A percentile compares a stretch with the other conserved stretches of the same genome.
Evolutionary conservation across 331 rosid genomes (phyloP).

Genomic region (Malus hybrid): DNA sequence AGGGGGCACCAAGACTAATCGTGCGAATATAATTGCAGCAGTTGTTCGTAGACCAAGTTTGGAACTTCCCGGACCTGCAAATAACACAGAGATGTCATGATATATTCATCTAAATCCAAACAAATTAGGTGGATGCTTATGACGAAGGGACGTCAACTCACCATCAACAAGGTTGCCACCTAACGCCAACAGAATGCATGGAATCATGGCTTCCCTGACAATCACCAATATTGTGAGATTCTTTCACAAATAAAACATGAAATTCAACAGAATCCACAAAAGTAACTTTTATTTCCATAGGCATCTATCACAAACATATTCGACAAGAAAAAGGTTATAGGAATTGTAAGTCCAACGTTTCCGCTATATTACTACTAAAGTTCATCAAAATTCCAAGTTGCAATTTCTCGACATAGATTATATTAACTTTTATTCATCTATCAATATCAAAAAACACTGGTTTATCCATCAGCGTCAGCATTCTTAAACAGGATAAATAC

Average conservation of each 20-base stretch:
- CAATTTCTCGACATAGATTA: not conserved
- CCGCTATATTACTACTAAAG: not conserved
- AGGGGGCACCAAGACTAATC: conserved; percentile 83
- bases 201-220: conserved; percentile 98
- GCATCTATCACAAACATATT: not conserved
- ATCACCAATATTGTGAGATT: conserved; percentile 31
- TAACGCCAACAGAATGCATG: conserved; percentile 92
- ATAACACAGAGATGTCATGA: conserved; percentile 3
- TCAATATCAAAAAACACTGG: not conserved
- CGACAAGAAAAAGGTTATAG: too few species aligned
- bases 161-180: conserved; percentile 97
- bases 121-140: not conserved
- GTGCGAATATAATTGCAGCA: conserved; percentile 65
- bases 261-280: not conserved
- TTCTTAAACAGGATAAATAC: not conserved
- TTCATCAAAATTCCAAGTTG: not conserved
- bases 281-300: not conserved
- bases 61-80: conserved; percentile 95
- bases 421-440: not conserved
- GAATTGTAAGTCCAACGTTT: not conserved
- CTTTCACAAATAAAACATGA: not conserved
- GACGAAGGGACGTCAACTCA: conserved; percentile 27
- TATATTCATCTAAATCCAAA: conserved; percentile 3
- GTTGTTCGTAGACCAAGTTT: conserved; percentile 86
- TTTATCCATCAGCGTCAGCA: not conserved